These are phyloP conservation scores for Lichtheimia corymbifera DNA, from an alignment of 371 early-diverging fungal genomes.

Conservation along the genomic window DNA sequence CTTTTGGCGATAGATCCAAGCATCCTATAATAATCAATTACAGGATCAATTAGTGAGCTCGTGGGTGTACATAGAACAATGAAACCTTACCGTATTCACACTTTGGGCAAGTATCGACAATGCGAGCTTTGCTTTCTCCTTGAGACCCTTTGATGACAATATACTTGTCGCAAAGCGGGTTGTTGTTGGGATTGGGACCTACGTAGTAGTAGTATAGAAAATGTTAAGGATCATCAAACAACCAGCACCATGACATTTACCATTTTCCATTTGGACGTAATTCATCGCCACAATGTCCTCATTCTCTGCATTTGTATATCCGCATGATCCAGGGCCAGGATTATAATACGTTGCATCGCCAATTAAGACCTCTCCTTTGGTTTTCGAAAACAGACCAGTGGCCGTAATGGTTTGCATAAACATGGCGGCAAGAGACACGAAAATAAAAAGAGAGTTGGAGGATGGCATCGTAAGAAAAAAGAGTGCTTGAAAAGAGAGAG, in stretches of 20 bases:
- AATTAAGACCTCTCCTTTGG: neutral
- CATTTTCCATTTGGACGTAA: constrained; percentile 39
- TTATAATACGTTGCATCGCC: constrained; percentile 38
- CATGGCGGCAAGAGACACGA: neutral
- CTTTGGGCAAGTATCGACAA: constrained; percentile 41
- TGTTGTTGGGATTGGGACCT: constrained; percentile 43
- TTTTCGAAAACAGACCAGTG: neutral
- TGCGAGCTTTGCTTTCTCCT: constrained; percentile 28
- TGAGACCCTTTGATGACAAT: constrained; percentile 27
- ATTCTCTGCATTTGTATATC: constrained; percentile 23
- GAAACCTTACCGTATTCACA: constrained; percentile 30
- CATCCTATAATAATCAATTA: constrained; percentile 17
- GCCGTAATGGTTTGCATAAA: neutral
- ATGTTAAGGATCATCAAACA: neutral
- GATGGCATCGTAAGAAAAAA: too few species aligned
- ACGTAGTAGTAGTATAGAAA: neutral
- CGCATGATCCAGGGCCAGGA: constrained; percentile 42
- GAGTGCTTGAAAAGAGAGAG: too few species aligned
- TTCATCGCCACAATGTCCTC: constrained; percentile 43
- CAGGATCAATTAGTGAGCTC: constrained; percentile 4
- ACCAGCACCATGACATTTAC: constrained; percentile 9
- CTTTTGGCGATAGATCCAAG: constrained; percentile 40
- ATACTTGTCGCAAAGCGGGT: constrained; percentile 31
- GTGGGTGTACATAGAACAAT: neutral
- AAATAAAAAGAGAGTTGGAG: too few species aligned